Conservation (phyloP, 805 yeast species). For the Candida fluviatilis region DNA sequence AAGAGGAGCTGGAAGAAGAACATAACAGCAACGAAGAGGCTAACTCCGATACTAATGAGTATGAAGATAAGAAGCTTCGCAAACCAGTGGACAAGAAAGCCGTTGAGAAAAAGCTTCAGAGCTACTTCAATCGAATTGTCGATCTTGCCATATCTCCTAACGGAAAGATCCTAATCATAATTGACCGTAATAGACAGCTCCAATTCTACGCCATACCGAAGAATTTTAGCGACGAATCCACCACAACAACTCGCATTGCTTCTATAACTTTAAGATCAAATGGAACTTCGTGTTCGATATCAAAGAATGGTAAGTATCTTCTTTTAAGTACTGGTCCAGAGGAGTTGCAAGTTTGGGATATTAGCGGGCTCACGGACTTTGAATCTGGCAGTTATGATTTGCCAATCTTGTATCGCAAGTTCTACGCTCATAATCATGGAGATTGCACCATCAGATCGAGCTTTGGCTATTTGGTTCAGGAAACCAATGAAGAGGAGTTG, state of each 20-base stretch:
- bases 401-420: conserved; percentile 56
- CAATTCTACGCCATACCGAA: conserved; percentile 55
- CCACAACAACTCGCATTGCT: conserved; percentile 37
- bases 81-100: conserved; percentile 6
- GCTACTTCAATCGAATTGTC: conserved; percentile 49
- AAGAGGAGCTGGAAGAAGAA: conserved; percentile 9
- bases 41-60: neutral
- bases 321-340: conserved; percentile 68
- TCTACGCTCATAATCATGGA: conserved; percentile 68
- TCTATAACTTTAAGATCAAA: conserved; percentile 51
- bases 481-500: conserved; percentile 49
- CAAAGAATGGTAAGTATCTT: conserved; percentile 49
- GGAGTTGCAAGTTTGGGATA: conserved; percentile 80
- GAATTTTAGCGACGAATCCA: conserved; percentile 25
- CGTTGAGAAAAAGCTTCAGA: conserved; percentile 9
- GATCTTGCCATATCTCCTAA: conserved; percentile 66
- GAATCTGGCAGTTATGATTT: conserved; percentile 20
- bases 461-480: conserved; percentile 55
- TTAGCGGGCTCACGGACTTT: conserved; percentile 26
- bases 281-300: conserved; percentile 61
- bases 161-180: conserved; percentile 57
- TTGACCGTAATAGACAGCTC: conserved; percentile 59
- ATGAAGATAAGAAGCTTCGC: conserved; percentile 2
- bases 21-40: conserved; percentile 4
- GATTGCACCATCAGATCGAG: conserved; percentile 70